Base-by-base conservation (phyloP, 495 filamentous ascomycete species). In the Aspergillus avenaceus region DNA sequence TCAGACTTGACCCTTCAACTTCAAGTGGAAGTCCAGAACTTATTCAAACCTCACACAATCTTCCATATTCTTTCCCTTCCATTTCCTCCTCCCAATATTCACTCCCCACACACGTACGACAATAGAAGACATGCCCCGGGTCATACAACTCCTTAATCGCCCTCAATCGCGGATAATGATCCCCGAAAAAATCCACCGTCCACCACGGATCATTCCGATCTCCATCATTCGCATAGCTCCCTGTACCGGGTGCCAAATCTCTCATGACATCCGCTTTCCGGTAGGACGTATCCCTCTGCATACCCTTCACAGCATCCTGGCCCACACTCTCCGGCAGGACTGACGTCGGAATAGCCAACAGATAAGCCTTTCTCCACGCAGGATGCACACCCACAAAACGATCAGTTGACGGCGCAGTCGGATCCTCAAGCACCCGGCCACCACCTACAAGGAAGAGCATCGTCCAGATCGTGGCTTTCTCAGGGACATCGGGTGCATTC, bases 71-170 rank as follows among this genome's bases (percentile, higher is more conserved):
- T 4, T 14, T 24, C 0, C 31, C 45, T 1, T 25, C 31, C 7
- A 21, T 11, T 0, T 22, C 24, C 34, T 50, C 51, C 18, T 7
- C 23, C 78, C 79, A 83, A 5, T 61, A 55, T 42, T 84, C 80
- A 56, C 73, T 79, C 8, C 80, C 80, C 1, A 84, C 79, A 36
- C 72, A 80, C 5, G 73, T 71, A 16, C 55, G 61, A 48, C 76
- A 80, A 70, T 77, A 83, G 37, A 83, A 69, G 3, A 83, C 63
- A 41, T 74, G 68, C 3, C 63, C 40, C 1, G 82, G 79, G 66
- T 85, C 80, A 13, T 75, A 62, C 28, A 54, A 56, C 0, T 47
- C 16, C 58, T 77, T 75, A 31, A 75, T 62, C 1, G 36, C 22
- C 24, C 47, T 21, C 47, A 74, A 57, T 4, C 28, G 42, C 3